Base-by-base conservation (phyloP, 2,329 filamentous ascomycete genomes). In the Monosporascus sp. region DNA sequence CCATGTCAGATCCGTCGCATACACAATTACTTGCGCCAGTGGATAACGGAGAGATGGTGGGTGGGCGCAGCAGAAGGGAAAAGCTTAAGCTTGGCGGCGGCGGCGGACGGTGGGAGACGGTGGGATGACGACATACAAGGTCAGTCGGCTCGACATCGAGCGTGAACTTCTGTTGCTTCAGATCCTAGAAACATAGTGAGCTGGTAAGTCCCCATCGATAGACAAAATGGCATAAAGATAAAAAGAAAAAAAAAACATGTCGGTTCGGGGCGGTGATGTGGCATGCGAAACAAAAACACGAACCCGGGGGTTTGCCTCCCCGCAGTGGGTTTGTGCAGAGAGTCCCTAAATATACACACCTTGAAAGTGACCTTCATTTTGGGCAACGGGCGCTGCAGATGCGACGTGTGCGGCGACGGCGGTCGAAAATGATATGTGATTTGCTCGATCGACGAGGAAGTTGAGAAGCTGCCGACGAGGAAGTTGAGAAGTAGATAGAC, bases 91-190 rank as follows among this genome's bases (percentile, higher is more conserved):
- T 47, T 50, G 54, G 49, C 38, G 37, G 48, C 20, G 45, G 36
- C 41, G 44, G n/a, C n/a, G n/a, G 46, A 54, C 47, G 50, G 57
- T 53, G 41, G 57, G 53, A 59, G 52, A 56, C 51, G 58, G 60
- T 54, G 56, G 61, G 57, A 69, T 68, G 70, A 66, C 62, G 65
- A 72, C 88, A 66, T 86, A 97, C 92, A 72, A 90, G 89, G 70
- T 97, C 92, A 60, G 88, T 86, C 59, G 92, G 90, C 73, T 97
- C 92, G 68, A 91, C 90, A 63, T 97, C 93, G 78, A 99, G 88
- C 68, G 86, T 85, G 76, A 99, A 99, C 80, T 97, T 97, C 73
- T 97, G 89, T 75, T 97, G 94, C 81, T 97, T 97, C 68, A 99
- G 82, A 78, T 99, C 94, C 92, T 97, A 61, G 52, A 54, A 51